Percentiles rank a stretch among this genome's conserved stretches.
These are phyloP conservation scores for Sporothrix mexicana DNA, from an alignment of 2,329 filamentous ascomycete genomes.

Conservation along the genomic window DNA sequence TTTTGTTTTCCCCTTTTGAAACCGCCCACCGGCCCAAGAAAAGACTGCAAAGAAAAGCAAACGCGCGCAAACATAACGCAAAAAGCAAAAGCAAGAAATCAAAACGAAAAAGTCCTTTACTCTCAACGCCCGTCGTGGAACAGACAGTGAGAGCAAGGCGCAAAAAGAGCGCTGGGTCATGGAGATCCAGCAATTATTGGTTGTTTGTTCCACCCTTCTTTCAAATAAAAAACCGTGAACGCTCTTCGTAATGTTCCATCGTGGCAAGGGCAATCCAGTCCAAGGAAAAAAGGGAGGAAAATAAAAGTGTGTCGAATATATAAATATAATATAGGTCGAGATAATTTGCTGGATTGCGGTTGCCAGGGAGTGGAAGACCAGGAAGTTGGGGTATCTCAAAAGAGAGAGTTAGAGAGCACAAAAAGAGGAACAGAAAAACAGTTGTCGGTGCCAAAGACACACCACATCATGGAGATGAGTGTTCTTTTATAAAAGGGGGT, in stretches of 20 bases:
- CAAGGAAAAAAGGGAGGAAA: not conserved
- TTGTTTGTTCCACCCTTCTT: slow-evolving; percentile 15
- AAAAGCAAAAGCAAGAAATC: not conserved
- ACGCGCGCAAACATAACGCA: not conserved
- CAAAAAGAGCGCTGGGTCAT: not conserved
- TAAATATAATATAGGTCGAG: not conserved
- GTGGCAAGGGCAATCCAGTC: slow-evolving; percentile 26
- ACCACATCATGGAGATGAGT: too few relatives aligned
- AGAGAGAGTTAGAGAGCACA: slow-evolving; percentile 21
- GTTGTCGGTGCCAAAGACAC: slow-evolving; percentile 23
- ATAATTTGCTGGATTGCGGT: slow-evolving; percentile 27
- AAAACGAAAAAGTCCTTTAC: not conserved
- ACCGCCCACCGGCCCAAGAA: slow-evolving; percentile 27
- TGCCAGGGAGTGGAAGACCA: slow-evolving; percentile 29
- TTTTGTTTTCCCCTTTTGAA: slow-evolving; percentile 17
- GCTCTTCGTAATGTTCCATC: slow-evolving; percentile 26
- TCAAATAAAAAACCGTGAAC: not conserved
- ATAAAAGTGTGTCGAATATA: not conserved
- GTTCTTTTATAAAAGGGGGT: slow-evolving; percentile 23
- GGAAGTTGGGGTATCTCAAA: slow-evolving; percentile 35
- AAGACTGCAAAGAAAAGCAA: too few relatives aligned
- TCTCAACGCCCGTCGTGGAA: not conserved
- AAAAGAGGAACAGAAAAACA: slow-evolving; percentile 17
- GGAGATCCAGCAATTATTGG: slow-evolving; percentile 17
- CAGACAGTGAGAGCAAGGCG: not conserved